These are phyloP conservation scores for Aquilaria yunnanensis DNA, from an alignment of 345 rosid species.

Conservation along the genomic window DNA sequence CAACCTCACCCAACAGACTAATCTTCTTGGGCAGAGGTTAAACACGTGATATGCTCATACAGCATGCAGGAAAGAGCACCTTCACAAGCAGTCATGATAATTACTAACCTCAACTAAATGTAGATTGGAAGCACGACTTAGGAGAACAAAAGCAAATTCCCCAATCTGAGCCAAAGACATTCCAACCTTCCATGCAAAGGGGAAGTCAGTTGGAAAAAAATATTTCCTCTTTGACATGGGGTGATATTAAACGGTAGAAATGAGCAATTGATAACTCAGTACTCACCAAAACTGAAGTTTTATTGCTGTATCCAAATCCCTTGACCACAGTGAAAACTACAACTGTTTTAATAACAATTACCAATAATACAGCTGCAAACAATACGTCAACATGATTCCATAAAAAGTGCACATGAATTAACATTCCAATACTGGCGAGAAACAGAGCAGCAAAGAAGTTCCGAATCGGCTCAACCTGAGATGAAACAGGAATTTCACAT, in stretches of 20 bases:
- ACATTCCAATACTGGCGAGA: constrained; percentile 78
- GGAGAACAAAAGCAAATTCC: constrained; percentile 93
- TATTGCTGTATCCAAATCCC: constrained; percentile 70
- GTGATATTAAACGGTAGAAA: background rate
- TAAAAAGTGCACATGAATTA: constrained; percentile 65
- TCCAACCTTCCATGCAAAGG: constrained; percentile 42
- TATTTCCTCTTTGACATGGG: background rate
- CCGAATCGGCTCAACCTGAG: constrained; percentile 70
- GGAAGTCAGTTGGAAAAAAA: background rate
- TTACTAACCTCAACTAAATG: constrained; percentile 81
- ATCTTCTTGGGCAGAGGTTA: too few relatives aligned
- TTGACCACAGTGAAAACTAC: constrained; percentile 52
- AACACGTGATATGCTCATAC: too few relatives aligned
- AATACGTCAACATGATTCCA: constrained; percentile 76
- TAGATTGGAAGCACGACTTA: constrained; percentile 97
- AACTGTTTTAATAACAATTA: constrained; percentile 49
- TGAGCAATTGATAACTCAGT: constrained; percentile 3
- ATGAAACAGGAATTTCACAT: background rate
- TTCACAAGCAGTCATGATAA: background rate
- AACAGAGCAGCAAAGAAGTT: constrained; percentile 77
- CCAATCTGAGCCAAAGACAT: constrained; percentile 97
- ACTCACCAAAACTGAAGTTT: constrained; percentile 60
- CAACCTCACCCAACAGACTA: too few relatives aligned
- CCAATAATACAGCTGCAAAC: constrained; percentile 60
- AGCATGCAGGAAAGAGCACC: too few relatives aligned